Evolutionary conservation across 768 basidiomycete genomes (phyloP).

Genomic region (Calocera cornea): DNA sequence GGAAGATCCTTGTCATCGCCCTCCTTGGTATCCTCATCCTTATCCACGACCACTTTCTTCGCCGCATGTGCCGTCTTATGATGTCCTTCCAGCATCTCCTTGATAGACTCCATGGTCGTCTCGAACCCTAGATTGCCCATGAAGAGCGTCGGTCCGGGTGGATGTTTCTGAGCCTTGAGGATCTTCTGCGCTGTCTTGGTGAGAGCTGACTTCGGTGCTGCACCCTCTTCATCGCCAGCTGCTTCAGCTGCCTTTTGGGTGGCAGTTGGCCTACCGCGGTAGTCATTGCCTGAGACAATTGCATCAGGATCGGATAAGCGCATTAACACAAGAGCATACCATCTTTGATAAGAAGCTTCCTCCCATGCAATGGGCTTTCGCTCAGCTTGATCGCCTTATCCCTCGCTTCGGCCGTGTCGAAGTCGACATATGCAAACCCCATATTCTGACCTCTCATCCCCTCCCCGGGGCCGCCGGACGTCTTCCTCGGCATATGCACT

Average conservation of each 20-base stretch:
- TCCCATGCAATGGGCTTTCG: conserved; percentile 69
- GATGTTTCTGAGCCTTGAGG: conserved; percentile 63
- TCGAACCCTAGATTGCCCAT: conserved; percentile 88
- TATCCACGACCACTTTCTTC: conserved; percentile 16
- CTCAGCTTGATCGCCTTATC: conserved; percentile 61
- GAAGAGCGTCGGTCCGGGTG: conserved; percentile 75
- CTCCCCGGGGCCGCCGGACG: conserved; percentile 28
- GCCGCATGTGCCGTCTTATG: conserved; percentile 20
- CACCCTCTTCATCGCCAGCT: conserved; percentile 19
- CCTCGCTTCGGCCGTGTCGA: conserved; percentile 64
- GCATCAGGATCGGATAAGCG: conserved; percentile 2
- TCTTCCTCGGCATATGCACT: conserved; percentile 74
- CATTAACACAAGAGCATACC: conserved; percentile 34
- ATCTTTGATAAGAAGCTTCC: conserved; percentile 85
- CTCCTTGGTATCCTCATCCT: conserved; percentile 1
- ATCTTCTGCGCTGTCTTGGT: conserved; percentile 70
- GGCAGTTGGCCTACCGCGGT: conserved; percentile 46
- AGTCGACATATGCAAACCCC: conserved; percentile 96
- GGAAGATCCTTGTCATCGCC: conserved; percentile 22
- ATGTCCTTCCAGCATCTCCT: conserved; percentile 61
- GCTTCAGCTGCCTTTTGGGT: conserved; percentile 28
- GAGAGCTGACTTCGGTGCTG: conserved; percentile 26
- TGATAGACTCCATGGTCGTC: conserved; percentile 64
- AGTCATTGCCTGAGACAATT: conserved; percentile 48
- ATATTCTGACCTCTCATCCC: conserved; percentile 46